A percentile compares a stretch with the other conserved stretches of the same genome.
Conservation (phyloP, 108 stramenopile genomes). For the Cyclotella atomus region DNA sequence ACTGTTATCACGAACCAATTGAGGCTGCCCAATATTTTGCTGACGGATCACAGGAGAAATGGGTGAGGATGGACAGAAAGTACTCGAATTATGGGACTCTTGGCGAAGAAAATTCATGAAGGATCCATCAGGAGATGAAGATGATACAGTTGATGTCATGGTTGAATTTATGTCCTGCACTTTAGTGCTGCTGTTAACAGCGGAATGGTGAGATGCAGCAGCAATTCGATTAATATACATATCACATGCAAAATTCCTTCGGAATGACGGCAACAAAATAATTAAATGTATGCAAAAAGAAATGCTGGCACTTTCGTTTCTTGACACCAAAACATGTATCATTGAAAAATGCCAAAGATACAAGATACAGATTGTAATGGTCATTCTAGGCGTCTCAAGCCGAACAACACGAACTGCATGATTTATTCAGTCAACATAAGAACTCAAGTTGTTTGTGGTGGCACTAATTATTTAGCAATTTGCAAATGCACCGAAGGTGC, state of each 20-base stretch:
- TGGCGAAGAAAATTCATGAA: conserved; percentile 32
- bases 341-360: too few species aligned
- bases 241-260: not conserved
- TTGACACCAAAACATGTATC: too few species aligned
- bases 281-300: not conserved
- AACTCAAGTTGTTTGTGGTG: too few species aligned
- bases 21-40: conserved; percentile 6
- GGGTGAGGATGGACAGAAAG: conserved; percentile 30
- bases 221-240: not conserved
- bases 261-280: not conserved
- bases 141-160: conserved; percentile 13
- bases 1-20: conserved; percentile 15
- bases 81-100: conserved; percentile 8
- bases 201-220: not conserved
- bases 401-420: too few species aligned
- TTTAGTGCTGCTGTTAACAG: not conserved
- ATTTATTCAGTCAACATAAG: too few species aligned
- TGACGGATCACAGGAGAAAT: conserved; percentile 25
- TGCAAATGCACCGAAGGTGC: not conserved
- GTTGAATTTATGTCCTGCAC: not conserved
- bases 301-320: too few species aligned
- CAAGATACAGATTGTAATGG: too few species aligned
- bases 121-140: conserved; percentile 14
- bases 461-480: too few species aligned
- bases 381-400: too few species aligned